A percentile compares a stretch with the other conserved stretches of the same genome.
These are phyloP conservation scores for Phytophthora syringae DNA, from an alignment of 352 stramenopile genomes.

Conservation along the genomic window DNA sequence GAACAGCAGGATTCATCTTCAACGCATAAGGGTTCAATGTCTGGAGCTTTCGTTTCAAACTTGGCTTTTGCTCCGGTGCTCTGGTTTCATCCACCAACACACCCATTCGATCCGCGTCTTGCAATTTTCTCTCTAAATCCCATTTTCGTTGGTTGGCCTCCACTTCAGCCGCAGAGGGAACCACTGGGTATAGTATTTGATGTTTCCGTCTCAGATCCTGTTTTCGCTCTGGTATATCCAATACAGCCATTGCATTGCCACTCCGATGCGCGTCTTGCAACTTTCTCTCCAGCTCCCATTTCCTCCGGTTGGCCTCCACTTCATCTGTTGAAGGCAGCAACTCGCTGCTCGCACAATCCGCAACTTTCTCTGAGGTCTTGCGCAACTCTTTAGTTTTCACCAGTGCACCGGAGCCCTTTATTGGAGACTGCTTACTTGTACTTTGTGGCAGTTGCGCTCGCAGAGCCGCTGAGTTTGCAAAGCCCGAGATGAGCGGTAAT, in stretches of 20 bases:
- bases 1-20: slow-evolving; percentile 15
- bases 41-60: slow-evolving; percentile 24
- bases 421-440: slow-evolving; percentile 7
- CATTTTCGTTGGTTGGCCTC: slow-evolving; percentile 34
- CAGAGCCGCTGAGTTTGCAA: slow-evolving; percentile 35
- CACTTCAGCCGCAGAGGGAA: slow-evolving; percentile 24
- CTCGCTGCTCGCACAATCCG: background rate
- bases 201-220: slow-evolving; percentile 10
- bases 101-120: slow-evolving; percentile 14
- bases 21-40: slow-evolving; percentile 21
- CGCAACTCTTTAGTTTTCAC: background rate
- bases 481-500: slow-evolving; percentile 33
- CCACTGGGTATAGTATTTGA: background rate
- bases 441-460: slow-evolving; percentile 26
- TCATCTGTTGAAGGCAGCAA: slow-evolving; percentile 17
- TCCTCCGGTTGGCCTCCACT: slow-evolving; percentile 24
- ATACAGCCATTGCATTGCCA: background rate
- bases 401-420: background rate
- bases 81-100: background rate
- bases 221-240: slow-evolving; percentile 5
- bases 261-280: slow-evolving; percentile 19
- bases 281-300: slow-evolving; percentile 38
- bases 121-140: slow-evolving; percentile 25
- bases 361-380: slow-evolving; percentile 1
- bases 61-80: slow-evolving; percentile 1